These are phyloP conservation scores for Amoebophrya sp. DNA, from an alignment of 169 alveolate genomes.

Conservation along the genomic window DNA sequence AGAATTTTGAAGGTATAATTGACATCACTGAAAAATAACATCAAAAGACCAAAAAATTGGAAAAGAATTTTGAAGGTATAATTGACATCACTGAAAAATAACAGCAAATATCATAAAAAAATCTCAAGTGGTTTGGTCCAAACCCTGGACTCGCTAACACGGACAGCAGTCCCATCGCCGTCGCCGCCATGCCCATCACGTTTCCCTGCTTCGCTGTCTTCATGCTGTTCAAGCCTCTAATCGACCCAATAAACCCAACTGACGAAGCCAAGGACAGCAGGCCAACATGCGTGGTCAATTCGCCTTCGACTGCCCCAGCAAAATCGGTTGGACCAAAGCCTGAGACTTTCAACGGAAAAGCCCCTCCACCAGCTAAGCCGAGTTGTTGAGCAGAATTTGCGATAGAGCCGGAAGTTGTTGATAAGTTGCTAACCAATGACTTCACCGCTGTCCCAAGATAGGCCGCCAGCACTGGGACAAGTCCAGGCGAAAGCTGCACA, in stretches of 20 bases:
- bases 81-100: not conserved
- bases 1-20: too few species aligned
- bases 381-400: too few species aligned
- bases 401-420: too few species aligned
- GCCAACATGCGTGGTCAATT: not conserved
- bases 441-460: not conserved
- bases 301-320: not conserved
- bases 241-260: slow-evolving; percentile 50
- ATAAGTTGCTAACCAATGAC: not conserved
- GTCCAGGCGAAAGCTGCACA: too few species aligned
- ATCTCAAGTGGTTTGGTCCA: slow-evolving; percentile 47
- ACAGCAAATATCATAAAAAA: slow-evolving; percentile 2
- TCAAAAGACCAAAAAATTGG: not conserved
- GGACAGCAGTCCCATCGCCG: slow-evolving; percentile 52
- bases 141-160: slow-evolving; percentile 54
- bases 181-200: slow-evolving; percentile 56
- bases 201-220: slow-evolving; percentile 57
- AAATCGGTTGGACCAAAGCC: not conserved
- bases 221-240: slow-evolving; percentile 55
- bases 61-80: too few species aligned
- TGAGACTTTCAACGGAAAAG: not conserved
- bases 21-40: slow-evolving; percentile 29
- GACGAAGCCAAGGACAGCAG: not conserved
- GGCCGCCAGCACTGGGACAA: not conserved
- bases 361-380: not conserved